Evolutionary conservation across 345 rosid species (phyloP).

Genomic region (Sonneratia caseolaris): DNA sequence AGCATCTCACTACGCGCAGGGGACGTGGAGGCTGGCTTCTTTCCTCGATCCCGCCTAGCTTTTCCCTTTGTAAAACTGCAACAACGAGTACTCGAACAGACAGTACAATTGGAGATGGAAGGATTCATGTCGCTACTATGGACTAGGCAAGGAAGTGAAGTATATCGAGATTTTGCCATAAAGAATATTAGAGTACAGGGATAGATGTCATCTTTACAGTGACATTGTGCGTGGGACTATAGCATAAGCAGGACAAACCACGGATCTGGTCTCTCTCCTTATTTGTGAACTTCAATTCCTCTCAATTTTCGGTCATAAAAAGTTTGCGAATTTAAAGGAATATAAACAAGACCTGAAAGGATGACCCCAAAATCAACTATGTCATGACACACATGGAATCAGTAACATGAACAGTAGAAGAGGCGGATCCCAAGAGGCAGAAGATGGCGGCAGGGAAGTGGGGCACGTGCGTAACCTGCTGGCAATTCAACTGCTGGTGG

Average conservation of each 20-base stretch:
- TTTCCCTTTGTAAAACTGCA: neutral
- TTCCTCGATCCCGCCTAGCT: neutral
- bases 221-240: neutral
- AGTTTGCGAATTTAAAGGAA: no score
- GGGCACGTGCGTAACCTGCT: conserved; percentile 9
- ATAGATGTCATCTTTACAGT: neutral
- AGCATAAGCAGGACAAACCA: no score
- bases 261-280: no score
- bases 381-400: neutral
- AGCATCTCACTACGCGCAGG: neutral
- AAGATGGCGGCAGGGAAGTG: neutral
- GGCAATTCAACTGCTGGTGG: conserved; percentile 1
- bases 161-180: neutral
- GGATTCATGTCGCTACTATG: neutral
- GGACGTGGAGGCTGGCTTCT: neutral
- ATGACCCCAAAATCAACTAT: neutral
- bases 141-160: neutral
- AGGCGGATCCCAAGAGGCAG: neutral
- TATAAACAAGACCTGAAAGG: no score
- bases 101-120: neutral
- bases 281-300: no score
- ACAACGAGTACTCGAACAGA: neutral
- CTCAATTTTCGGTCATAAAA: no score
- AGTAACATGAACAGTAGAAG: neutral
- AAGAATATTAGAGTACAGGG: neutral